These are phyloP conservation scores for Populus euphratica DNA, from an alignment of 345 rosid genomes.

Conservation along the genomic window DNA sequence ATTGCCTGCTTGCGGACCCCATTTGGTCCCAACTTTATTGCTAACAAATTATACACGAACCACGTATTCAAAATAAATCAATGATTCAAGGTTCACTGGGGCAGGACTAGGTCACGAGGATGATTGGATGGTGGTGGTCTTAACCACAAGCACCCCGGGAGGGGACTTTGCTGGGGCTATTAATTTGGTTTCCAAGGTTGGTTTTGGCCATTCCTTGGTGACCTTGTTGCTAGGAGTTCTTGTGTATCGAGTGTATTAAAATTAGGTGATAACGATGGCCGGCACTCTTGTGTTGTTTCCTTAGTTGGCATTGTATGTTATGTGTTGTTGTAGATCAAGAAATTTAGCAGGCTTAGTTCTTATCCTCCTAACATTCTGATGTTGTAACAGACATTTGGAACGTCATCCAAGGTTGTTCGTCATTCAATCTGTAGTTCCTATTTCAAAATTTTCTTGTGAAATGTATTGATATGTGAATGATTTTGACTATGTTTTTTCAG, in stretches of 20 bases:
- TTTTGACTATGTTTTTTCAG: too few species aligned
- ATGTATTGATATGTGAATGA: too few species aligned
- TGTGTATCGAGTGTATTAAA: not conserved
- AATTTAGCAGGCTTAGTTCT: not conserved
- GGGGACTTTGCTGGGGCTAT: conserved; percentile 50
- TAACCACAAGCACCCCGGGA: conserved; percentile 35
- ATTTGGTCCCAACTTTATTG: conserved; percentile 57
- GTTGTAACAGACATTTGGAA: not conserved
- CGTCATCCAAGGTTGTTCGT: not conserved
- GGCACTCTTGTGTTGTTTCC: not conserved
- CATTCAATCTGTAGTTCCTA: not conserved
- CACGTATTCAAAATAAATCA: conserved; percentile 42
- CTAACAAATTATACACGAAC: conserved; percentile 68
- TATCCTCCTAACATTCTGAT: not conserved
- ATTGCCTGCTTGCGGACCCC: conserved; percentile 60
- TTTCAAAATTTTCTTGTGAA: not conserved
- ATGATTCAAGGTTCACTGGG: conserved; percentile 54
- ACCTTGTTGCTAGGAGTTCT: conserved; percentile 15
- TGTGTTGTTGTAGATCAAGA: not conserved
- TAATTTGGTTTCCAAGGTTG: conserved; percentile 4
- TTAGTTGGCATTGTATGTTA: not conserved
- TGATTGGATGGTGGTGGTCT: conserved; percentile 73
- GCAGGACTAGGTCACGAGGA: conserved; percentile 66
- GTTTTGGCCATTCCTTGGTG: conserved; percentile 11
- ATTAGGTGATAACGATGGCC: not conserved